Percentiles rank a stretch among this genome's conserved stretches.
phyloP scores from a whole-genome alignment of 345 rosid genomes.

The Salix dunnii region DNA sequence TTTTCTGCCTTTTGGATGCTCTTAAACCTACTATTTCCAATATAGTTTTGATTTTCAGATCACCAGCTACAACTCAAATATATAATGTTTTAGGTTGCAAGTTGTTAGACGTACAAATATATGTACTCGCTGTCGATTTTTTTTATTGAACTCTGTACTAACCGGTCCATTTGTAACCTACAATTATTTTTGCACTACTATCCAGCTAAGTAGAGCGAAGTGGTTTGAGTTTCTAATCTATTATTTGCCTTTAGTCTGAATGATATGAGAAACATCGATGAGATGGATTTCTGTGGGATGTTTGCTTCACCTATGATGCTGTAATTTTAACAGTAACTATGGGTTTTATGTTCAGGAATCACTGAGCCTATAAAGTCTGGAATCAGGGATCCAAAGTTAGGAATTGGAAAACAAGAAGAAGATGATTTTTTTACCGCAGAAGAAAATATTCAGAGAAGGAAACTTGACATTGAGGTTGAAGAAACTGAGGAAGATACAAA shows the following conservation, averaged over 20 bases:
- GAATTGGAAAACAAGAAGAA: constrained; percentile 97
- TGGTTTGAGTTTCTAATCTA: background rate
- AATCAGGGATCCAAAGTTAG: constrained; percentile 85
- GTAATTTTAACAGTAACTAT: background rate
- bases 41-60: background rate
- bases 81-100: background rate
- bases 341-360: constrained; percentile 49
- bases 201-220: background rate
- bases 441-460: constrained; percentile 88
- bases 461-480: constrained; percentile 83
- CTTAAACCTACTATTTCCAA: background rate
- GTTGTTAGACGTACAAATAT: background rate
- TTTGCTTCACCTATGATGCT: background rate
- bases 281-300: background rate
- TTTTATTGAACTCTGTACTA: background rate
- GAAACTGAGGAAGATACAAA: constrained; percentile 83
- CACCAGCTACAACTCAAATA: background rate
- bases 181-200: background rate
- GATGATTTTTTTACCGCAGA: constrained; percentile 93
- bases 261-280: background rate
- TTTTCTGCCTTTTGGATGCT: background rate
- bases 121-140: background rate
- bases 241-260: background rate
- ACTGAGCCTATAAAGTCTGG: constrained; percentile 91
- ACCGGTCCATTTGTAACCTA: too few relatives aligned